A percentile compares a stretch with the other conserved stretches of the same genome.
Evolutionary conservation across 495 filamentous ascomycete genomes (phyloP).

Genomic region (Symbiotaphrina buchneri): DNA sequence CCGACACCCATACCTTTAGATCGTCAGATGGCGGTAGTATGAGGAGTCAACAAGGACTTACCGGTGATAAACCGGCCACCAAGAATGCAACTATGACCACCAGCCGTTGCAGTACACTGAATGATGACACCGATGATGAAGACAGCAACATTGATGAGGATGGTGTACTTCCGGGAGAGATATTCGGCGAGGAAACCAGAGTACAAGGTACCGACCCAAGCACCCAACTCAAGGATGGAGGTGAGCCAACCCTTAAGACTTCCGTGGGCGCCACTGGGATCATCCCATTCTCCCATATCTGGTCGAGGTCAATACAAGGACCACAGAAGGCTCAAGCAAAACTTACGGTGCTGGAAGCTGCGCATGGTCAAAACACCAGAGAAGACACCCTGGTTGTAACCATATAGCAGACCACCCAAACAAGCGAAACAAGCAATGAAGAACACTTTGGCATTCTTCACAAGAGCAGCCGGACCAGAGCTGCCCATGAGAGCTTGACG

Average conservation of each 20-base stretch:
- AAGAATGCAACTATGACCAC: constrained; percentile 35
- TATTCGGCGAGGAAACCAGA: constrained; percentile 11
- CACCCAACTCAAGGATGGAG: constrained; percentile 5
- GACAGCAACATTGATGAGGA: no score
- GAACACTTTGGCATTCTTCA: neutral
- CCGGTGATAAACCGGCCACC: constrained; percentile 55
- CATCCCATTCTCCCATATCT: no score
- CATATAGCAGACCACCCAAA: neutral
- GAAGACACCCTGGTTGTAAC: neutral
- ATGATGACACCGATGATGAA: no score
- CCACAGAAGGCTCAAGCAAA: neutral
- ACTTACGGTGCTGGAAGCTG: neutral
- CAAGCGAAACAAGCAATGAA: neutral
- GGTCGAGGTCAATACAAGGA: no score
- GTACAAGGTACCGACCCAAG: constrained; percentile 10
- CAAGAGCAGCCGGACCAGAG: no score
- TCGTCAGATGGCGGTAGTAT: constrained; percentile 8
- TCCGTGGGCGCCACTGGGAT: no score
- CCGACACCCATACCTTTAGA: constrained; percentile 41
- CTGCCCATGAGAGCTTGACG: no score
- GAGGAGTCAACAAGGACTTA: constrained; percentile 4
- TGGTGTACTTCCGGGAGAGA: no score
- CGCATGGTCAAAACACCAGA: neutral
- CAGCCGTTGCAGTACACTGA: no score
- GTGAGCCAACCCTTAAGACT: constrained; percentile 9